phyloP scores from a whole-genome alignment of 345 rosid species.

The Physaria fendleri region DNA sequence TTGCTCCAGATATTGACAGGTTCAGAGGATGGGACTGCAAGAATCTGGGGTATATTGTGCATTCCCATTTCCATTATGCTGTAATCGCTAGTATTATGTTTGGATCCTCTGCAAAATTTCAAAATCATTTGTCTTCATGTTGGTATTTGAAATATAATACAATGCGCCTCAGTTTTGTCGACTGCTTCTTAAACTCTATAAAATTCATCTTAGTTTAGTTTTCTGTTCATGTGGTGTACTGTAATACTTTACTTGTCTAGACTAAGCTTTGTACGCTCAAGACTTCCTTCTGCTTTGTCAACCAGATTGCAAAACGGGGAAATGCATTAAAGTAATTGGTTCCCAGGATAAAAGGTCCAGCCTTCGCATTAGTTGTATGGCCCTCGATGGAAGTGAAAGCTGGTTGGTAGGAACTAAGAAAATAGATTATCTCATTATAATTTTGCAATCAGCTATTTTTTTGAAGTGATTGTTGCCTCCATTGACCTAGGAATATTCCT shows the following conservation, averaged over 20 bases:
- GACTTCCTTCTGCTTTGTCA: conserved; percentile 11
- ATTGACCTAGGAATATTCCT: background rate
- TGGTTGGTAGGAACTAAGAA: conserved; percentile 79
- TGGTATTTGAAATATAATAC: background rate
- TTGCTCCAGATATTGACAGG: conserved; percentile 74
- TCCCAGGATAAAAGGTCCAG: conserved; percentile 42
- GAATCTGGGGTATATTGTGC: conserved; percentile 75
- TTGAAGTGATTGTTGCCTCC: background rate
- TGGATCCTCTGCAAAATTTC: background rate
- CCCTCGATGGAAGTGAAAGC: conserved; percentile 93
- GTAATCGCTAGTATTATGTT: background rate
- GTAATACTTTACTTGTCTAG: background rate
- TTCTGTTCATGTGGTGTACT: background rate
- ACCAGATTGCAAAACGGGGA: conserved; percentile 89
- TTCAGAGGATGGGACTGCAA: conserved; percentile 95
- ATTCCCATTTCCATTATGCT: background rate
- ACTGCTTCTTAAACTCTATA: too few relatives aligned
- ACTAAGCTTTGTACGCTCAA: conserved; percentile 5
- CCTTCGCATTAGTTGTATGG: conserved; percentile 60
- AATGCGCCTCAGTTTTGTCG: background rate
- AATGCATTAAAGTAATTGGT: conserved; percentile 59
- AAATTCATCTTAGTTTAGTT: background rate
- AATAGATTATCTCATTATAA: background rate
- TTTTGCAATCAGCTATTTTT: background rate
- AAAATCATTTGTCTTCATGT: background rate